Evolutionary conservation across 2,329 filamentous ascomycete genomes (phyloP).

Genomic region (Penicillium sp.): DNA sequence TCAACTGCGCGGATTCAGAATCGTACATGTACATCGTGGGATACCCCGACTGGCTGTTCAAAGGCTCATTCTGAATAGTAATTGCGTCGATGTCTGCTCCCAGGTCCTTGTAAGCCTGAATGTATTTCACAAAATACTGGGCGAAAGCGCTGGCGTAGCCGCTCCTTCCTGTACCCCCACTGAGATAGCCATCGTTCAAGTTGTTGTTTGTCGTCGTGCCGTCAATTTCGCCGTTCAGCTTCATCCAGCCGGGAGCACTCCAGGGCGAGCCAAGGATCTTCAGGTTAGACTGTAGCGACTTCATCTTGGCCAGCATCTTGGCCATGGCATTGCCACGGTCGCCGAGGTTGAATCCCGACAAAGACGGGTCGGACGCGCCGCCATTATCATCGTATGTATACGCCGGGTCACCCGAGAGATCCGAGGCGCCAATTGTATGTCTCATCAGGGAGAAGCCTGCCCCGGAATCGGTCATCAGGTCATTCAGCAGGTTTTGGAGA

Average conservation of each 20-base stretch:
- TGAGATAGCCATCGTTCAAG: slow-evolving; percentile 30
- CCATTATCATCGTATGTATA: slow-evolving; percentile 43
- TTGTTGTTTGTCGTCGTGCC: slow-evolving; percentile 32
- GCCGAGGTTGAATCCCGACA: slow-evolving; percentile 34
- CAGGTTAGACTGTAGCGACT: slow-evolving; percentile 33
- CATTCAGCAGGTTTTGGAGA: slow-evolving; percentile 32
- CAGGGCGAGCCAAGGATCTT: slow-evolving; percentile 39
- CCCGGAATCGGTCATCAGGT: slow-evolving; percentile 35
- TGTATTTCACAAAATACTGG: slow-evolving; percentile 40
- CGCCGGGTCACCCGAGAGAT: slow-evolving; percentile 33
- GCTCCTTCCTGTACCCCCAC: slow-evolving; percentile 27
- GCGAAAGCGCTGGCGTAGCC: slow-evolving; percentile 34
- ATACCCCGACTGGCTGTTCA: slow-evolving; percentile 39
- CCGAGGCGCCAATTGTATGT: slow-evolving; percentile 41
- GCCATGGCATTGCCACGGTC: slow-evolving; percentile 39
- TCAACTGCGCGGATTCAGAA: slow-evolving; percentile 35
- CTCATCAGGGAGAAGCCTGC: slow-evolving; percentile 41
- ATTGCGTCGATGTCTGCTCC: slow-evolving; percentile 38
- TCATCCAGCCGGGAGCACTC: slow-evolving; percentile 44
- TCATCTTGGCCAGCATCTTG: slow-evolving; percentile 38
- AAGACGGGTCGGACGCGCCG: slow-evolving; percentile 30
- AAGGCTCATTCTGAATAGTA: slow-evolving; percentile 41
- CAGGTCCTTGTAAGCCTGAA: slow-evolving; percentile 34
- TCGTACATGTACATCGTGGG: slow-evolving; percentile 41
- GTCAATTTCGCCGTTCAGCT: slow-evolving; percentile 36